Evolutionary conservation across 2,329 filamentous ascomycete genomes (phyloP), one percentile per base, ranked within the genome.

Genomic region (Pseudogymnoascus sp.): DNA sequence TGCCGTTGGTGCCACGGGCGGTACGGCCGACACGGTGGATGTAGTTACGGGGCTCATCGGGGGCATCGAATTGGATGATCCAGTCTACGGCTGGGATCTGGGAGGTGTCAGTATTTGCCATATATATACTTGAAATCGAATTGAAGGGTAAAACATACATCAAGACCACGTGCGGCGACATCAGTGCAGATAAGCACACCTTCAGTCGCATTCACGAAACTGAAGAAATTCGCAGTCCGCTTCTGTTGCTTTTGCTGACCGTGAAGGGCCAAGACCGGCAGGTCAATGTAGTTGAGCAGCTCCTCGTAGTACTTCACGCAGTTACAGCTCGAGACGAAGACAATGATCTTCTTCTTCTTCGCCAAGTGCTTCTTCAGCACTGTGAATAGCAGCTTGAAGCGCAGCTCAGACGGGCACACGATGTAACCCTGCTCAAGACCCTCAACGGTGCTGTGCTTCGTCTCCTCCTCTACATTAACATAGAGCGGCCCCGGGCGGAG

Each of bases 221-320:
- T 93, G 74, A 97, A 99, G 74, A 99, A 99, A 0, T 91, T 96
- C 72, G 95, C 96, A 22, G 94, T 99, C n/a, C 94, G 89, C 75
- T 96, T 96, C 76, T 97, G 91, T 76, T 99, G 94, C 77, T 99
- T 99, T 76, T 96, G 91, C 77, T 99, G 97, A 67, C 91, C 94
- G 74, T 95, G 90, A 6, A 96, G 80, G 68, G 90, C 88, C 43
- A 96, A 81, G 2, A 95, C 90, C 4, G 89, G 91, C 39, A 97
- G 82, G 74, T 97, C 94, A 70, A 97, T 97, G 77, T 96, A 97
- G 78, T 97, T 97, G 67, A 99, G 85, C 28, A 99, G 84, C 74
- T 97, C 92, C 25, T 90, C 86, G 75, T 96, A 91, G 76, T 97
- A 99, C 74, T 96, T 96, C 70, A 97, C 93, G 67, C 89, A 95